Evolutionary conservation across 192 early-diverging fungal genomes (phyloP), one percentile per base, ranked within the genome.

Genomic region (Irineochytrium annulatum): DNA sequence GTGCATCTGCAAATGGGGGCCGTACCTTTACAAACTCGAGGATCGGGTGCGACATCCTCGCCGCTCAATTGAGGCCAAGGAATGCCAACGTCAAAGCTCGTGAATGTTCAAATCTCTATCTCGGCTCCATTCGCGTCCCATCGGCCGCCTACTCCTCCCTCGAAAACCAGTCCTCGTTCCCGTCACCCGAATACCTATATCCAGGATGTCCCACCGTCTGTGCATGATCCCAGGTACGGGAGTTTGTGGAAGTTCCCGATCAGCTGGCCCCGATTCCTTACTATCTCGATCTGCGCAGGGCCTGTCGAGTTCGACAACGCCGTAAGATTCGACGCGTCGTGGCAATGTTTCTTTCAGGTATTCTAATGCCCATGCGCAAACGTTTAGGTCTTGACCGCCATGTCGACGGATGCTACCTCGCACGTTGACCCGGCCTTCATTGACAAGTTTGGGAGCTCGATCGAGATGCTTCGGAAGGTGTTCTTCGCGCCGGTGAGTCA

Each of bases 231-330:
- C 93, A 37, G 92, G 86, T 86, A 77, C 67, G 59, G 20, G 35
- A 8, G 22, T 20, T 27, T 13, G 24, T 34, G n/a, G 43, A 32
- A 30, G 28, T 19, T 19, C 20, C 0, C 27, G 33, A 16, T 52
- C 13, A 24, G 37, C 52, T 22, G 45, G 24, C 62, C 22, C 41
- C 35, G 29, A 44, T n/a, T 1, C n/a, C 19, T 14, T 34, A 11
- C 43, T 29, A 22, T 39, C 44, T 34, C n/a, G n/a, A 24, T 33
- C 37, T 26, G 34, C n/a, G 27, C 63, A 87, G 89, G 95, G 24
- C 93, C 95, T 28, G 88, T 96, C 56, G 95, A 98, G 84, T 94
- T 95, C 79, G 87, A 94, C 65, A 74, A 80, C 56, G 88, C 85
- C 44, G 92, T 51, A 43, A 59, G 55, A 14, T 24, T 8, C 57